Percentiles rank a stretch among this genome's conserved stretches.
These are phyloP conservation scores for Selenicereus undatus DNA, from an alignment of 148 eudicot species.

Conservation along the genomic window DNA sequence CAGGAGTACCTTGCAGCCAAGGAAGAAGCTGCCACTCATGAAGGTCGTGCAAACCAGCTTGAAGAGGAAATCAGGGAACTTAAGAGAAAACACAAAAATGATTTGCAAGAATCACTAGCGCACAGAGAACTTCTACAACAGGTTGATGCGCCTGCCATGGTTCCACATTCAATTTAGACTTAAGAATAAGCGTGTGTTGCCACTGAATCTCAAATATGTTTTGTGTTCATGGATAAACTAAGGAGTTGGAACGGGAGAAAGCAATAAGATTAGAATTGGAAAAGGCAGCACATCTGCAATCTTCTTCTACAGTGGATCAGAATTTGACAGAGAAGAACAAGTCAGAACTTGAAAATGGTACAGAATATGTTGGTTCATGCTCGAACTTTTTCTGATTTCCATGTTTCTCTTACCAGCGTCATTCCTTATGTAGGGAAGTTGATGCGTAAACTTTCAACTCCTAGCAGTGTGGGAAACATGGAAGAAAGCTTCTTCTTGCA, in stretches of 20 bases:
- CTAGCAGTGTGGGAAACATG: slow-evolving; percentile 76
- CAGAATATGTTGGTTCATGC: background rate
- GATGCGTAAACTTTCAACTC: slow-evolving; percentile 76
- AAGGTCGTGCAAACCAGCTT: slow-evolving; percentile 75
- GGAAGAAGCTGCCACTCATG: slow-evolving; percentile 89
- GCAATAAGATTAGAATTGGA: slow-evolving; percentile 76
- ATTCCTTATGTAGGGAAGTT: slow-evolving; percentile 53
- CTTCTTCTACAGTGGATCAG: slow-evolving; percentile 51
- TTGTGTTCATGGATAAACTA: background rate
- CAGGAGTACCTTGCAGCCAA: slow-evolving; percentile 90
- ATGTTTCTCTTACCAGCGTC: slow-evolving; percentile 6
- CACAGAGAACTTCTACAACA: slow-evolving; percentile 81
- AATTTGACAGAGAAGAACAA: slow-evolving; percentile 48
- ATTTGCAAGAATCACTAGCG: slow-evolving; percentile 70
- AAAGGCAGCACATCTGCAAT: slow-evolving; percentile 56
- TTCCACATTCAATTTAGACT: background rate
- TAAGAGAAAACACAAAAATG: slow-evolving; percentile 80
- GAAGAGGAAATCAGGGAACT: slow-evolving; percentile 82
- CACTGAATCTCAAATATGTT: slow-evolving; percentile 8
- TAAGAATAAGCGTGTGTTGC: slow-evolving; percentile 14
- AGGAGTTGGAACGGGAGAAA: slow-evolving; percentile 89
- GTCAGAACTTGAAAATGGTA: slow-evolving; percentile 74
- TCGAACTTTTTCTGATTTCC: background rate
- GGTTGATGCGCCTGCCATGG: slow-evolving; percentile 34
- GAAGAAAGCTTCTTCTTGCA: slow-evolving; percentile 94